Base-by-base conservation (phyloP, 768 basidiomycete species). In the Xerocomellus dryophilus region DNA sequence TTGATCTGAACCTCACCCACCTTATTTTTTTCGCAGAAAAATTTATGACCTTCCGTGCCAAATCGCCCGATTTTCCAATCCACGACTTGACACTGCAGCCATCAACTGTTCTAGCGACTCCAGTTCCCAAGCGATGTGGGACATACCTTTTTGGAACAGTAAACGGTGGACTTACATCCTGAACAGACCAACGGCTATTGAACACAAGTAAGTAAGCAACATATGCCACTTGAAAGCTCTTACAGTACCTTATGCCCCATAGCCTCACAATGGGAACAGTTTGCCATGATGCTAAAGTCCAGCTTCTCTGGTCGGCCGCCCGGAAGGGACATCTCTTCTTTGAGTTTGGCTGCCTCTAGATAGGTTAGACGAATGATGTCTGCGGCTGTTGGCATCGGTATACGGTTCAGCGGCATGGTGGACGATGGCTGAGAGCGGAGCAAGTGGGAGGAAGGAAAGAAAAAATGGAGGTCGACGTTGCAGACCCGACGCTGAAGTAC, bases 1-100 rank as follows among this genome's bases (percentile, higher is more conserved):
- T 35, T 25, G 44, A 31, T 44, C 36, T 40, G 12, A 53, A 35
- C 18, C 39, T 40, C 43, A 56, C 62, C 11, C 31, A 70, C 71
- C 65, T 66, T 71, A 50, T 76, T 75, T 47, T 63, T 66, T 31
- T 66, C 55, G 48, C 74, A 75, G 31, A 74, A 65, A 27, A 54
- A 27, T 40, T 72, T 73, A 49, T 73, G 73, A 34, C 64, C 66
- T 54, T 64, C 56, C 5, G 66, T 57, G 17, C 71, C 65, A n/a
- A 66, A 47, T n/a, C 57, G 62, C 31, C 68, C 67, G 17, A 7
- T 31, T 49, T 71, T 75, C 74, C 74, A 76, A 47, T 71, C 58
- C 15, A 62, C 60, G n/a, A 61, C 51, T 54, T 75, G 73, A 53
- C 73, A 75, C 73, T 74, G 42, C 9, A 43, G 20, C 34, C 35